Base-by-base conservation (phyloP, 31 red algal genomes). In the Asparagopsis taxiformis region DNA sequence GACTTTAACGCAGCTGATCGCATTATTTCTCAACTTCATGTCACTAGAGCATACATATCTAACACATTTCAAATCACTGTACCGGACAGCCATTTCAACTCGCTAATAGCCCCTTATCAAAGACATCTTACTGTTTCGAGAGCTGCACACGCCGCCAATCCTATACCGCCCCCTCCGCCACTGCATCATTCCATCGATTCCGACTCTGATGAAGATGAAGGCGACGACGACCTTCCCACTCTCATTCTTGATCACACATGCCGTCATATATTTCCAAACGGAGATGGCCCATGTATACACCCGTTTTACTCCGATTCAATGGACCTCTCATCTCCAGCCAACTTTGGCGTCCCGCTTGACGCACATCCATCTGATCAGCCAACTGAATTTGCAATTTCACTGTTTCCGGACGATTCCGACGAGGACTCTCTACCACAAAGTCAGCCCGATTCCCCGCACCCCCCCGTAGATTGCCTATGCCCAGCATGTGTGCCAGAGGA, bases 211-310 rank as follows among this genome's bases (percentile, higher is more conserved):
- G 29, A 32, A 8, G 61, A 55, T 26, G 25, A 38, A 6, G 22
- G 43, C 31, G 74, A 79, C 41, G 60, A 65, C 49, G 61, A 50
- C 29, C 17, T 46, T 43, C 60, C 59, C 2, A 31, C 31, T 19
- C 20, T 55, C 26, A 38, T 55, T 17, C 31, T 79, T 30, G 62
- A 33, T 24, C 31, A 79, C 51, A 39, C 66, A 31, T 79, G 74
- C 54, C 44, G 38, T 23, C 74, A 79, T 29, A 20, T 79, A 7
- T 67, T 55, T 43, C 46, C 53, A n/a, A 41, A 55, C 37, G 74
- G 74, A 19, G 55, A 52, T 32, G 74, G 74, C 38, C 39, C 74
- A 5, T 79, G 74, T 50, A 51, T 31, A 0, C 72, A 76, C 41
- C 41, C 41, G 6, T 46, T 46, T 13, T 13, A n/a, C n/a, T n/a